Conservation (phyloP, 306 rosid species). For the Cicer judaicum region DNA sequence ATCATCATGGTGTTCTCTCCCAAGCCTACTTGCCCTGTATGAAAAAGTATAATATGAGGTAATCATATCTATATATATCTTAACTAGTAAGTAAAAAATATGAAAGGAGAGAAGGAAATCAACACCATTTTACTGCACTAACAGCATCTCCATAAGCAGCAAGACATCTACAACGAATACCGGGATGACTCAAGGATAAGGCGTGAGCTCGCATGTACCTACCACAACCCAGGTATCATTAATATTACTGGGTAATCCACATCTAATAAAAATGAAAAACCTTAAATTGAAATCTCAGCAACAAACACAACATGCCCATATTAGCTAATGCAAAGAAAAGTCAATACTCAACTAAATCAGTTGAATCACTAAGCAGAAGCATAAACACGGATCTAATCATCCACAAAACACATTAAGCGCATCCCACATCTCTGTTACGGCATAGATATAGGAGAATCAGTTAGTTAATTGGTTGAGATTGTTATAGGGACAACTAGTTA, state of each 20-base stretch:
- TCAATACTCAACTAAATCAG: slow-evolving; percentile 29
- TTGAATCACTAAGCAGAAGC: not conserved
- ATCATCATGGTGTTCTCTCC: slow-evolving; percentile 98
- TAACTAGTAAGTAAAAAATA: slow-evolving; percentile 3
- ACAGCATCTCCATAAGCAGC: slow-evolving; percentile 99
- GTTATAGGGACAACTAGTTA: too few species aligned
- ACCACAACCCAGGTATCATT: slow-evolving; percentile 45
- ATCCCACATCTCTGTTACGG: not conserved
- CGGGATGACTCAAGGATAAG: slow-evolving; percentile 92
- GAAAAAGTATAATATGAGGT: slow-evolving; percentile 41
- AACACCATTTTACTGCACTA: slow-evolving; percentile 97
- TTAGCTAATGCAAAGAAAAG: slow-evolving; percentile 26
- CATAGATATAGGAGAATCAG: too few species aligned
- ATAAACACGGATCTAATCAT: slow-evolving; percentile 3
- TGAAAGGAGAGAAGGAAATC: slow-evolving; percentile 31
- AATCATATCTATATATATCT: slow-evolving; percentile 20
- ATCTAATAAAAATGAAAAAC: slow-evolving; percentile 31
- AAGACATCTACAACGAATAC: slow-evolving; percentile 98
- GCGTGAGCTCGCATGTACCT: slow-evolving; percentile 99
- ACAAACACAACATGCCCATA: slow-evolving; percentile 26
- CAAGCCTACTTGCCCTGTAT: slow-evolving; percentile 98
- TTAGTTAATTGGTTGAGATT: too few species aligned
- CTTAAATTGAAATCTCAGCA: slow-evolving; percentile 32
- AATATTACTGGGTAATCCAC: slow-evolving; percentile 31
- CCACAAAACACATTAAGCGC: slow-evolving; percentile 18